phyloP scores from a whole-genome alignment of 1,284 basidiomycete genomes.

The Naganishia sp. region DNA sequence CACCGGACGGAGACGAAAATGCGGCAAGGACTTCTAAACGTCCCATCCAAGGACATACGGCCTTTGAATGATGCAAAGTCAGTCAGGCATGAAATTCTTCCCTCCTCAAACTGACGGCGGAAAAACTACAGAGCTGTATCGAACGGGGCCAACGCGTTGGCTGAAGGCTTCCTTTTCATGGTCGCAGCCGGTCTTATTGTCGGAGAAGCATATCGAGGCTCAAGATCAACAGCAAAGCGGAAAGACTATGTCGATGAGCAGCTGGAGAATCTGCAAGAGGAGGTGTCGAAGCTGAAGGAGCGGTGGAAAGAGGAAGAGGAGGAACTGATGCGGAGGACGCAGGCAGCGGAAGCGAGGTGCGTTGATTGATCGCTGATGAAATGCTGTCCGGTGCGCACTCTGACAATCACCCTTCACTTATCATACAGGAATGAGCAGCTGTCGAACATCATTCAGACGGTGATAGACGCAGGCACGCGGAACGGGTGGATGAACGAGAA shows the following conservation, averaged over 20 bases:
- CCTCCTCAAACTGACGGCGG: not conserved
- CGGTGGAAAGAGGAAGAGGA: constrained; percentile 29
- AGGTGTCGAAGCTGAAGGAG: constrained; percentile 53
- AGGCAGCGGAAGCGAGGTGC: constrained; percentile 26
- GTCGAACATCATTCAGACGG: constrained; percentile 21
- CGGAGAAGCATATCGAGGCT: constrained; percentile 75
- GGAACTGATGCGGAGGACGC: constrained; percentile 24
- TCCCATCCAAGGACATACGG: constrained; percentile 71
- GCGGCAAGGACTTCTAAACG: constrained; percentile 76
- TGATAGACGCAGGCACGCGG: constrained; percentile 28
- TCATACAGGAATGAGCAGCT: constrained; percentile 21
- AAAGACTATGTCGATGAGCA: constrained; percentile 73
- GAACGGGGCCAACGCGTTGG: constrained; percentile 80
- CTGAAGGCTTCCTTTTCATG: constrained; percentile 80
- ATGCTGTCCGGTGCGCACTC: not conserved
- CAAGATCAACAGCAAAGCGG: constrained; percentile 70
- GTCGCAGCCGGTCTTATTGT: constrained; percentile 76
- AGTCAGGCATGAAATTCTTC: constrained; percentile 38
- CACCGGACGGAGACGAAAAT: constrained; percentile 75
- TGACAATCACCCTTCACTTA: not conserved
- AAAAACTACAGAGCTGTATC: constrained; percentile 70
- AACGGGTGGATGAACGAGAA: constrained; percentile 26
- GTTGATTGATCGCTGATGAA: not conserved
- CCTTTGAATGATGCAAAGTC: constrained; percentile 81
- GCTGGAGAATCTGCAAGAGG: constrained; percentile 58